Evolutionary conservation across 257 asterid genomes (phyloP), one percentile per base, ranked within the genome.

Genomic region (Solanum sejunctum): DNA sequence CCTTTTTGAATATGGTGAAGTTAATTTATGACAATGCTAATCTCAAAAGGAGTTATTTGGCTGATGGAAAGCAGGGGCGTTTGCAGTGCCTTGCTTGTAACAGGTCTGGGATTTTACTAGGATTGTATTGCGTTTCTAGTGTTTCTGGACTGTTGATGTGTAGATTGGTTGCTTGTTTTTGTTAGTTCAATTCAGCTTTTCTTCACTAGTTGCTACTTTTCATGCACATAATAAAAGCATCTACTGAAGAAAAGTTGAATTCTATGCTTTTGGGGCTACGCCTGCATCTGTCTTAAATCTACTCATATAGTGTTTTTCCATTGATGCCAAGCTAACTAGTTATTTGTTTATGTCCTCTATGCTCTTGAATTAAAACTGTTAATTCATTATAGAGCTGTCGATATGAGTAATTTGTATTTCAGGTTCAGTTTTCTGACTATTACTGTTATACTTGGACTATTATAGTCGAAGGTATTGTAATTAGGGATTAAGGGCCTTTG

Each of bases 41-140:
- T 15, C 45, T 64, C 69, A 83, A 69, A 83, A 83, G 80, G 61
- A 72, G 81, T 69, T 83, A 36, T 69, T 16, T 83, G 70, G 56
- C 85, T 39, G 80, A 83, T 69, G 85, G 85, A 69, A 83, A 83
- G 81, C 81, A 83, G 39, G 85, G 85, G 8, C 69, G 51, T 83
- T 45, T 83, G 49, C 85, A 69, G 66, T 83, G 85, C 69, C 66
- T 54, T 64, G 85, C 80, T 69, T 83, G 85, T 70, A 75, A 66
- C 85, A 83, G 85, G 85, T 83, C 45, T 54, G 81, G 69, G 66
- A 69, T 12, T 83, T 54, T 51, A 70, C 80, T 52, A 36, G 41
- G 85, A 26, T 45, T 39, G 26, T 69, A 8, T 63, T 63, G 45
- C 20, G 17, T 28, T 7, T 43, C 12, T 45, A 45, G 4, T 75